Conservation (phyloP, 768 basidiomycete species). For the Amyloporia xantha region DNA sequence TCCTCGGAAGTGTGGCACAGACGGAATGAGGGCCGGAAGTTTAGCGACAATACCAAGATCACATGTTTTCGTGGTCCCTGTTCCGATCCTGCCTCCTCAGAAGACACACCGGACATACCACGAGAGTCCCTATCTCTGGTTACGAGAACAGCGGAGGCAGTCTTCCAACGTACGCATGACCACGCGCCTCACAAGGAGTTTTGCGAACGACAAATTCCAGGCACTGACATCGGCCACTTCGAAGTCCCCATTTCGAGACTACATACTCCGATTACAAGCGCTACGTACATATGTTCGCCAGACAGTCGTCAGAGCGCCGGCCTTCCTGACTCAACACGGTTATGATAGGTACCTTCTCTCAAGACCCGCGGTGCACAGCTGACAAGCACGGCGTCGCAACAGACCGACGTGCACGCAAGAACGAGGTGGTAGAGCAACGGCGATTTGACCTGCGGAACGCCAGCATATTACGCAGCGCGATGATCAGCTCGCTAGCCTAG, state of each 20-base stretch:
- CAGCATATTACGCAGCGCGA: neutral
- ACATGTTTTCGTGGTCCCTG: conserved; percentile 2
- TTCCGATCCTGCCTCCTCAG: conserved; percentile 1
- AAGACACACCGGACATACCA: neutral
- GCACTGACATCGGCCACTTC: too few species aligned
- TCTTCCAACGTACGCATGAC: neutral
- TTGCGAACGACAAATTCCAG: too few species aligned
- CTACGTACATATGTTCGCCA: neutral
- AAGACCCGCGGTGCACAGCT: neutral
- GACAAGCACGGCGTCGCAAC: neutral
- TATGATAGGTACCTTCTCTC: neutral
- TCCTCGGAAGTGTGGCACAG: neutral
- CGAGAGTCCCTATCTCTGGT: too few species aligned
- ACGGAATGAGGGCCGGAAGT: conserved; percentile 3
- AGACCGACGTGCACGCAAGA: neutral
- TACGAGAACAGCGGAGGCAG: neutral
- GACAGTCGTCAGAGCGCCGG: neutral
- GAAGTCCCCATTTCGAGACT: neutral
- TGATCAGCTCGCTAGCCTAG: neutral
- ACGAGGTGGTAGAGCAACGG: neutral
- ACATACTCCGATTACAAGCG: too few species aligned
- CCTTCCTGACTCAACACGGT: neutral
- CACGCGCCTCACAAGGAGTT: neutral
- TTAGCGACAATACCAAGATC: conserved; percentile 3
- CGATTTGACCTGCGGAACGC: neutral